Conservation (phyloP, 305 asterid genomes). For the Fraxinus dipetala region DNA sequence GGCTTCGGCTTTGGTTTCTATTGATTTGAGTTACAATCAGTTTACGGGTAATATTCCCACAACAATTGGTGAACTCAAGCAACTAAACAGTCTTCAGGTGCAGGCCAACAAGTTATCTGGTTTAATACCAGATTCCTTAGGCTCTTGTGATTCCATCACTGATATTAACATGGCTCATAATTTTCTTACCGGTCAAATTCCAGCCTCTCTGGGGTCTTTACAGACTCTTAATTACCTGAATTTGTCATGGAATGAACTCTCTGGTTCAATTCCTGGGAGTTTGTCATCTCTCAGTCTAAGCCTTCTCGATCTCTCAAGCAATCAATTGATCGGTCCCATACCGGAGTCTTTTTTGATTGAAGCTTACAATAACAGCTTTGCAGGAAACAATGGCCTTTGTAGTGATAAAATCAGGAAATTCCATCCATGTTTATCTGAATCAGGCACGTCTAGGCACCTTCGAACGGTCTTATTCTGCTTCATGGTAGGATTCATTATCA, state of each 20-base stretch:
- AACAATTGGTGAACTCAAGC: constrained; percentile 51
- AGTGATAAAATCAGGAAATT: constrained; percentile 48
- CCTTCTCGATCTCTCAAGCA: constrained; percentile 70
- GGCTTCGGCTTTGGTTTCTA: constrained; percentile 39
- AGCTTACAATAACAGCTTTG: constrained; percentile 71
- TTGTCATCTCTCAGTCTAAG: constrained; percentile 62
- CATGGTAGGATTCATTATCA: constrained; percentile 36
- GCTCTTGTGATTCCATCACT: constrained; percentile 57
- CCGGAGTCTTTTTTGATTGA: constrained; percentile 59
- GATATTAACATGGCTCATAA: constrained; percentile 63
- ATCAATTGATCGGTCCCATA: constrained; percentile 62
- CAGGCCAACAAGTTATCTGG: constrained; percentile 64
- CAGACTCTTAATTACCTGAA: constrained; percentile 63
- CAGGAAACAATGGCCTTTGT: constrained; percentile 70
- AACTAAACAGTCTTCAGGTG: constrained; percentile 46
- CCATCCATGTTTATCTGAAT: constrained; percentile 40
- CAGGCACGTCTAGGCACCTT: constrained; percentile 35
- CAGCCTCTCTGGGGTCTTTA: constrained; percentile 54
- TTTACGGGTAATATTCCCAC: constrained; percentile 65
- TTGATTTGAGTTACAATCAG: constrained; percentile 55
- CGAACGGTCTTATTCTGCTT: constrained; percentile 44
- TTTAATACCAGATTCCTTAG: constrained; percentile 61
- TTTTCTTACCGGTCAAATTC: constrained; percentile 58
- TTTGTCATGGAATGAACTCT: constrained; percentile 61
- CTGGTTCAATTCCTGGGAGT: constrained; percentile 65